These are phyloP conservation scores for Paxillus involutus DNA, from an alignment of 768 basidiomycete genomes.

Conservation along the genomic window DNA sequence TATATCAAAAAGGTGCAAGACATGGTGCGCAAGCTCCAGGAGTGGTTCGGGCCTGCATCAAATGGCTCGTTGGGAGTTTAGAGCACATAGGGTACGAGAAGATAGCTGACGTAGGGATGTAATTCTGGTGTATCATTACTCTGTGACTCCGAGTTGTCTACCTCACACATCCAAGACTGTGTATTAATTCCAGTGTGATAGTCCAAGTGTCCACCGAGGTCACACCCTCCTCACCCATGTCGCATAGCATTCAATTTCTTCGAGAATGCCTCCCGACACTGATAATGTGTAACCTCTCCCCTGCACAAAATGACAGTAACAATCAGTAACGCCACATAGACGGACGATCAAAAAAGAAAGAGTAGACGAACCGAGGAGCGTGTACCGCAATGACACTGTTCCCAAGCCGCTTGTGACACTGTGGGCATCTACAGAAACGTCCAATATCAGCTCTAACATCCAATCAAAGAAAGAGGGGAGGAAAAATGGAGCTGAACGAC, in stretches of 20 bases:
- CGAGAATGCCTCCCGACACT: conserved; percentile 87
- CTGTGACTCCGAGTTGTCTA: not conserved
- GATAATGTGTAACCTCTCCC: conserved; percentile 95
- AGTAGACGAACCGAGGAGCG: conserved; percentile 62
- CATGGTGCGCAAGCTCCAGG: conserved; percentile 22
- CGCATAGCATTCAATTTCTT: conserved; percentile 44
- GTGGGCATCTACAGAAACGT: conserved; percentile 69
- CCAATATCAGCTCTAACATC: not conserved
- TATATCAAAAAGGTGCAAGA: conserved; percentile 28
- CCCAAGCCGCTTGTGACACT: conserved; percentile 92
- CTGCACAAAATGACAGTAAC: conserved; percentile 38
- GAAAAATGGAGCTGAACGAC: no score
- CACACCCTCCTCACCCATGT: conserved; percentile 7
- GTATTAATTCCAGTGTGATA: no score
- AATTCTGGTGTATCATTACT: no score
- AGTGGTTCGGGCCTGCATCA: conserved; percentile 20
- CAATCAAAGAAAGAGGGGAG: not conserved
- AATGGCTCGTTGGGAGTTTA: not conserved
- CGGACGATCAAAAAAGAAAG: not conserved
- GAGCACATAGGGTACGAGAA: no score
- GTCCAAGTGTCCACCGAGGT: no score
- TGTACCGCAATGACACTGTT: conserved; percentile 94
- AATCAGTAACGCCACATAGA: not conserved
- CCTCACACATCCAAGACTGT: not conserved
- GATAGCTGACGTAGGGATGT: no score